Base-by-base conservation (phyloP, 257 asterid genomes). In the Agastache rugosa region DNA sequence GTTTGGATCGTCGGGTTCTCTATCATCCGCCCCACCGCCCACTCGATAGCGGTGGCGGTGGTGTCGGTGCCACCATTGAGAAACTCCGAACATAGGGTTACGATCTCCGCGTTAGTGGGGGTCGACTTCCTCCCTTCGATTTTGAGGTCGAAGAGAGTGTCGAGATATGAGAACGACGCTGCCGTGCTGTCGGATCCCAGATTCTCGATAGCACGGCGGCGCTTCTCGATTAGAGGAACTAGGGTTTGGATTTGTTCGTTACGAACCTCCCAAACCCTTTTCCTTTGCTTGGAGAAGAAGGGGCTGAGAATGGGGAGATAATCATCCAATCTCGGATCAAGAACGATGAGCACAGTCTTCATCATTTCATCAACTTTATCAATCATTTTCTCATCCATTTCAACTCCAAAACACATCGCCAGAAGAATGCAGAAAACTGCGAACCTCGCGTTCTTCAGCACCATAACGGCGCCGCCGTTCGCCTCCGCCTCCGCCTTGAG, bases 61-160 rank as follows among this genome's bases (percentile, higher is more conserved):
- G 98, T 93, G 87, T 91, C 98, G 1, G 98, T 93, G 6, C 98
- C 98, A 8, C 98, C 98, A 25, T 91, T 93, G 20, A 93, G 35
- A 73, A 93, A 87, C 77, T 93, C 98, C 0, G 98, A 93, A 25
- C 91, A 85, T 1, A 93, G 84, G 1, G 97, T 90, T 0, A 93
- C 97, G 31, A 93, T 76, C 27, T 91, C 98, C 0, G 87, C 66
- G 27, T 88, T 72, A 0, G 92, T 73, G 0, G 96, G 98, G 0
- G 77, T 62, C 0, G 98, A 85, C 53, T 87, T 86, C 29, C 97
- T 69, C 4, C 97, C 97, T 19, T 93, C 96, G 5, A 90, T 71
- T 54, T 87, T 82, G 7, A 93, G 84, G 23, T 88, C 92, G 61
- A 93, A 90, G 1, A 93, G 86, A 0, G 97, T 90, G 69, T 93